Evolutionary conservation across 441 rosid genomes (phyloP), one percentile per base, ranked within the genome.

Genomic region (Eutrema salsugineum): DNA sequence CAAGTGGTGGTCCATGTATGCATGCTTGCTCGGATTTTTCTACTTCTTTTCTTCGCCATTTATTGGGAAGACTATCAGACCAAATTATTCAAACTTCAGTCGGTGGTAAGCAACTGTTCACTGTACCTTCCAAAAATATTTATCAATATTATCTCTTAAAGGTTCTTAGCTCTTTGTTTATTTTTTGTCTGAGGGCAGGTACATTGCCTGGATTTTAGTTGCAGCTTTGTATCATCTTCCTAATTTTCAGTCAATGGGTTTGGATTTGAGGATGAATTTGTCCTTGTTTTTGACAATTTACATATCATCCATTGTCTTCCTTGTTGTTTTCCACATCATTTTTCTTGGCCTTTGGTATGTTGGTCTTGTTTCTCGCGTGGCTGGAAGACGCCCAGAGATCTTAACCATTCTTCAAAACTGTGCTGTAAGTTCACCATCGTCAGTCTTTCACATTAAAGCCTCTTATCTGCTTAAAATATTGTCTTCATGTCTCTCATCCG

Each of bases 1-100:
- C 63, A 95, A 95, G 72, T 95, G 99, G 99, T 95, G 98, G 99
- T 91, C 97, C 44, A 95, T 95, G 97, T 95, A 95, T 82, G 99
- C 88, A 19, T 95, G 99, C 68, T 63, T 95, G 70, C 93, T 95
- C 44, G 99, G 99, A 15, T 95, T 95, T 85, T 95, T 95, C 87
- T 95, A 95, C 79, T 93, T 89, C 94, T 95, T 95, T 80, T 93
- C 99, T 6, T 89, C 99, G 51, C 99, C 99, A 6, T 94, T 94
- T 81, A 72, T 94, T 15, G 93, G 91, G 78, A 94, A 94, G 90
- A 94, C 91, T 44, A 83, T 94, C 72, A 90, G 85, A 79, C 99
- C 99, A 22, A 94, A 91, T 75, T 91, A 94, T 70, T 89, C 98
- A 42, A 95, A 93, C 83, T 95, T 95, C 82, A 92, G 99, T 79